Conservation (phyloP, 176 grass and related monocot species). For the Panicum miliaceum region DNA sequence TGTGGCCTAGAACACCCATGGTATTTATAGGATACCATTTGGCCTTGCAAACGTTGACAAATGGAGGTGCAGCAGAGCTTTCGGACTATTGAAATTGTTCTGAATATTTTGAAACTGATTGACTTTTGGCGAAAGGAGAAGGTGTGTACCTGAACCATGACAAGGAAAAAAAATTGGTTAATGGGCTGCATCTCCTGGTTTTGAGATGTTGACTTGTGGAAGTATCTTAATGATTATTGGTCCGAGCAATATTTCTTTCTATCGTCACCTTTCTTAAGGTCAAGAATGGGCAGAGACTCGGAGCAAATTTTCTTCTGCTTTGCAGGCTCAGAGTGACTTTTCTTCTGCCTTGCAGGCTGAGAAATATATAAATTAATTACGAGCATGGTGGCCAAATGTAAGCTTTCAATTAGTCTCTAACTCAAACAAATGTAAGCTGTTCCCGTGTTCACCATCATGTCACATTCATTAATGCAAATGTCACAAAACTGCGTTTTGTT, state of each 20-base stretch:
- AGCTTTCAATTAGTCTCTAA: neutral
- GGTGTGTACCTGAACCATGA: neutral
- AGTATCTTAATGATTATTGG: conserved; percentile 34
- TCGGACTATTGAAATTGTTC: neutral
- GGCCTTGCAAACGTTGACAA: conserved; percentile 46
- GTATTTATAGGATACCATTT: conserved; percentile 45
- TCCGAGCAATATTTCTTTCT: neutral
- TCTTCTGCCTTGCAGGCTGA: neutral
- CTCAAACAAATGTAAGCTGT: neutral
- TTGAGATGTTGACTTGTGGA: conserved; percentile 41
- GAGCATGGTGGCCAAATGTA: neutral
- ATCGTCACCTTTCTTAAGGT: neutral
- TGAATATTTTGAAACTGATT: conserved; percentile 45
- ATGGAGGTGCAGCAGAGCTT: conserved; percentile 12
- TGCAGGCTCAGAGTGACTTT: neutral
- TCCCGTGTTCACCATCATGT: conserved; percentile 16
- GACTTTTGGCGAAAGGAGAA: conserved; percentile 20
- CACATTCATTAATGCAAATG: neutral
- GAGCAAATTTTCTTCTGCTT: neutral
- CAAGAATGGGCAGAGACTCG: neutral
- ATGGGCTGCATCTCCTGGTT: neutral
- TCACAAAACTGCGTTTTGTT: neutral
- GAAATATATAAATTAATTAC: neutral
- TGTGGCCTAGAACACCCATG: conserved; percentile 10
- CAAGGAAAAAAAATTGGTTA: neutral